A percentile compares a stretch with the other conserved stretches of the same genome.
Evolutionary conservation across 805 yeast species (phyloP).

Genomic region (Zygosaccharomyces kombuchaensis): DNA sequence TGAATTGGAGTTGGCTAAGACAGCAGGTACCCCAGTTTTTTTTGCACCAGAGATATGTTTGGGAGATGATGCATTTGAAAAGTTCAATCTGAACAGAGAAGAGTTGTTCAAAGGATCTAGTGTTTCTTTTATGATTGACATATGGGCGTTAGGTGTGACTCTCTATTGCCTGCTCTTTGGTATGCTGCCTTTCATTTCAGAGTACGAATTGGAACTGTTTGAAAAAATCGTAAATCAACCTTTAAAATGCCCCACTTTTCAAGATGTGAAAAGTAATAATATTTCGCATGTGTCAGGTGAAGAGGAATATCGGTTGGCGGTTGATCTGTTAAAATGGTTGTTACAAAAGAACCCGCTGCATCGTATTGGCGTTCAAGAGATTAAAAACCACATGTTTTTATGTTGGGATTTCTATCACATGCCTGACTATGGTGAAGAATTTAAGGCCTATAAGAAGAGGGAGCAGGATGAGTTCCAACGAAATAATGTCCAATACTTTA

Average conservation of each 20-base stretch:
- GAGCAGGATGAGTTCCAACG: constrained; percentile 30
- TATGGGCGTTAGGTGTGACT: constrained; percentile 97
- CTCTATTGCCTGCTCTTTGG: constrained; percentile 86
- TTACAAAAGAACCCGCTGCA: constrained; percentile 64
- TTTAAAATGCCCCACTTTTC: constrained; percentile 51
- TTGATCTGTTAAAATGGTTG: constrained; percentile 56
- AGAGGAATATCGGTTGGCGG: constrained; percentile 41
- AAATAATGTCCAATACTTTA: constrained; percentile 26
- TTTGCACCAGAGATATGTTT: constrained; percentile 90
- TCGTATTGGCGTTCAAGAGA: constrained; percentile 65
- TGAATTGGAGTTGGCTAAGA: constrained; percentile 84
- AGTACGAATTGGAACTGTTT: constrained; percentile 65
- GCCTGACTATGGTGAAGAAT: constrained; percentile 10
- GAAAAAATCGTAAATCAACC: constrained; percentile 67
- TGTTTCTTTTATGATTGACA: constrained; percentile 80
- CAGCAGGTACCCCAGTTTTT: constrained; percentile 97
- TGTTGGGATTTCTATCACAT: constrained; percentile 38
- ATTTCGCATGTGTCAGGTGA: constrained; percentile 34
- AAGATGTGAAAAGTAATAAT: constrained; percentile 23
- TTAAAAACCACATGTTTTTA: constrained; percentile 73
- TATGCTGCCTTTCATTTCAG: constrained; percentile 79
- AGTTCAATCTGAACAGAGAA: constrained; percentile 22
- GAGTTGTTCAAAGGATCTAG: constrained; percentile 39
- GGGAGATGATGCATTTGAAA: constrained; percentile 37
- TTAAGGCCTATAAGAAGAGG: constrained; percentile 13